Percentiles rank a stretch among this genome's conserved stretches.
phyloP scores from a whole-genome alignment of 2,329 filamentous ascomycete genomes.

The Oidium heveae region DNA sequence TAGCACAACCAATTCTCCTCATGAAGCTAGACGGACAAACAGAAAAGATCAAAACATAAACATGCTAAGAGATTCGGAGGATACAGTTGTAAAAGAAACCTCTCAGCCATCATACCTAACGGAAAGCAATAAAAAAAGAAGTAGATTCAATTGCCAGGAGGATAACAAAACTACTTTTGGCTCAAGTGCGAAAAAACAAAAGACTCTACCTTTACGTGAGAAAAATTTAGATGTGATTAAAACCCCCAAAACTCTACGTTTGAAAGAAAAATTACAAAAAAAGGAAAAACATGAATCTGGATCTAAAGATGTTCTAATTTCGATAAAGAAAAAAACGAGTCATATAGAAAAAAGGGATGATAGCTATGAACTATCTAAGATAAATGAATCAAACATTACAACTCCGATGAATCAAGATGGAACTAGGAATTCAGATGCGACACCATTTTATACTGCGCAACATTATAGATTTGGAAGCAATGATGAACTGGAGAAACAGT shows the following conservation, averaged over 20 bases:
- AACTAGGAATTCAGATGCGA: not conserved
- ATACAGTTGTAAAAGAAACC: slow-evolving; percentile 1
- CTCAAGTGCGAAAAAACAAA: slow-evolving; percentile 9
- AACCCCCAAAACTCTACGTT: slow-evolving; percentile 3
- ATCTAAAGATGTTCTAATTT: not conserved
- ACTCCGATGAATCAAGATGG: too few species aligned
- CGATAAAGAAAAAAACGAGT: not conserved
- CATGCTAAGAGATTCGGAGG: not conserved
- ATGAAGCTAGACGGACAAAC: not conserved
- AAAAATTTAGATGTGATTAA: slow-evolving; percentile 4
- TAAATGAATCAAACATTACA: not conserved
- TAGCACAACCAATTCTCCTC: not conserved
- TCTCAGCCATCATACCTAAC: not conserved
- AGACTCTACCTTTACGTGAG: slow-evolving; percentile 6
- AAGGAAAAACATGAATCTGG: not conserved
- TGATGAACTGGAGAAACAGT: not conserved
- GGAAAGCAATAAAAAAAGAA: not conserved
- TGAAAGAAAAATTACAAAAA: too few species aligned
- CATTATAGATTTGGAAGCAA: slow-evolving; percentile 7
- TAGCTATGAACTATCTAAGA: not conserved
- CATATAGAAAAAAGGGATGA: not conserved
- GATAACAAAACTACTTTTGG: slow-evolving; percentile 2
- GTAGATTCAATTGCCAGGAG: slow-evolving; percentile 3
- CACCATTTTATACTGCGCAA: not conserved
- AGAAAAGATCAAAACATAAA: not conserved